These are phyloP conservation scores for Aspergillus steynii DNA, from an alignment of 495 filamentous ascomycete species.

Conservation along the genomic window DNA sequence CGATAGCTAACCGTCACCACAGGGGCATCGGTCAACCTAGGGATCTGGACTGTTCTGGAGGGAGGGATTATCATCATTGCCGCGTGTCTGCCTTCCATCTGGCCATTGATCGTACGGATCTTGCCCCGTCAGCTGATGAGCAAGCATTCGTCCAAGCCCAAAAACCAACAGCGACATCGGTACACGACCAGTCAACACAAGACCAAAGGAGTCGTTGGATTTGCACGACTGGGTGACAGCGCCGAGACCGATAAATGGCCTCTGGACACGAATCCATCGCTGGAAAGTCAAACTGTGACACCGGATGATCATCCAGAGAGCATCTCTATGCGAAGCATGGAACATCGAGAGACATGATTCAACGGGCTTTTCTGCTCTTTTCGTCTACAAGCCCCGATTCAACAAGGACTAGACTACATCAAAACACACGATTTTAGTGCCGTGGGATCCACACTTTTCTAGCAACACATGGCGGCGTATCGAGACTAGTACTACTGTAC, in stretches of 20 bases:
- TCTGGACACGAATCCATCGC: not conserved
- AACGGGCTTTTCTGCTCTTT: conserved; percentile 46
- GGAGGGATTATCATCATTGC: conserved; percentile 26
- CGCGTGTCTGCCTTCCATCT: conserved; percentile 26
- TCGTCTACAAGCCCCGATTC: not conserved
- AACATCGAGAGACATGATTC: conserved; percentile 4
- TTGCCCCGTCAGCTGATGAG: conserved; percentile 8
- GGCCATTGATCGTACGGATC: conserved; percentile 25
- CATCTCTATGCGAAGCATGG: conserved; percentile 2
- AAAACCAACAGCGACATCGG: conserved; percentile 10
- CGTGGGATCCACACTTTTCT: not conserved
- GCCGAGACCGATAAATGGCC: conserved; percentile 6
- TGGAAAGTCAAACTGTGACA: not conserved
- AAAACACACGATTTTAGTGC: not conserved
- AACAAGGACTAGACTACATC: not conserved
- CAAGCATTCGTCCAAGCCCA: conserved; percentile 11
- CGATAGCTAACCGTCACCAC: not conserved
- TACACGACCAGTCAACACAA: conserved; percentile 11
- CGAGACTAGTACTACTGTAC: not conserved
- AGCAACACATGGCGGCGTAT: not conserved
- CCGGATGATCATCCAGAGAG: not conserved
- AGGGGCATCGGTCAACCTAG: conserved; percentile 28
- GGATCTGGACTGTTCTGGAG: conserved; percentile 26
- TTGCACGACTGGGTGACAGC: conserved; percentile 6
- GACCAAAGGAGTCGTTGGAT: conserved; percentile 6